Percentiles rank a stretch among this genome's conserved stretches.
These are phyloP conservation scores for Apiotrichum veenhuisii DNA, from an alignment of 1,284 basidiomycete species.

Conservation along the genomic window DNA sequence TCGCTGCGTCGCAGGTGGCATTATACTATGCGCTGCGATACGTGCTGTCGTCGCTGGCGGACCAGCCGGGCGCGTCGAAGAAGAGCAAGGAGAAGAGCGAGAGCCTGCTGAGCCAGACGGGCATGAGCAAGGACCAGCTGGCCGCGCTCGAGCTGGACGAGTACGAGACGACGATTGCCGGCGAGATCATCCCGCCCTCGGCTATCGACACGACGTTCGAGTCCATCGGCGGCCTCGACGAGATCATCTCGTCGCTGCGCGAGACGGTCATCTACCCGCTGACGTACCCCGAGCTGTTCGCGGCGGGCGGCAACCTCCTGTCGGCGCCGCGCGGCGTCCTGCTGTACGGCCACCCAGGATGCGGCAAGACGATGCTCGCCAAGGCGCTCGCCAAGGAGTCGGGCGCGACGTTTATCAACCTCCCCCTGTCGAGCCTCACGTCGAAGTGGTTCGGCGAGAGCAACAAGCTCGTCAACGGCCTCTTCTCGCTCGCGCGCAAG, in stretches of 20 bases:
- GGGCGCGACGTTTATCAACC: conserved; percentile 93
- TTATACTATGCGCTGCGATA: conserved; percentile 48
- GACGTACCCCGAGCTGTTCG: conserved; percentile 85
- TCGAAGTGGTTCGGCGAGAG: conserved; percentile 99
- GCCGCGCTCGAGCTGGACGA: conserved; percentile 54
- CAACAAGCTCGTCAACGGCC: conserved; percentile 91
- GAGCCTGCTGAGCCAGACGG: conserved; percentile 39
- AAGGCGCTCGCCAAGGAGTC: conserved; percentile 95
- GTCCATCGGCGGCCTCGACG: conserved; percentile 82
- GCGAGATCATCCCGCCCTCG: conserved; percentile 54
- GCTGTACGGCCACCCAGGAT: conserved; percentile 85
- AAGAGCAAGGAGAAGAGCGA: conserved; percentile 46
- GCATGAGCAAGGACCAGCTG: conserved; percentile 45
- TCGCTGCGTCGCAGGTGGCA: conserved; percentile 57
- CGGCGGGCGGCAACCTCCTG: conserved; percentile 60
- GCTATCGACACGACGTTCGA: conserved; percentile 54
- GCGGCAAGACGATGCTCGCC: conserved; percentile 92
- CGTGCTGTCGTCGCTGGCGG: conserved; percentile 43
- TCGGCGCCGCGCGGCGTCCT: conserved; percentile 64
- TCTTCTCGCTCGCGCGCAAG: conserved; percentile 71
- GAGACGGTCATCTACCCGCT: conserved; percentile 97
- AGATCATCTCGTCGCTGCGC: conserved; percentile 82
- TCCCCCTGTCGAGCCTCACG: conserved; percentile 60
- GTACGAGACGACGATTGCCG: conserved; percentile 56
- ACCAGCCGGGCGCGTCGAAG: conserved; percentile 32